These are phyloP conservation scores for Pseudonectria foliicola DNA, from an alignment of 2,329 filamentous ascomycete species.

Conservation along the genomic window DNA sequence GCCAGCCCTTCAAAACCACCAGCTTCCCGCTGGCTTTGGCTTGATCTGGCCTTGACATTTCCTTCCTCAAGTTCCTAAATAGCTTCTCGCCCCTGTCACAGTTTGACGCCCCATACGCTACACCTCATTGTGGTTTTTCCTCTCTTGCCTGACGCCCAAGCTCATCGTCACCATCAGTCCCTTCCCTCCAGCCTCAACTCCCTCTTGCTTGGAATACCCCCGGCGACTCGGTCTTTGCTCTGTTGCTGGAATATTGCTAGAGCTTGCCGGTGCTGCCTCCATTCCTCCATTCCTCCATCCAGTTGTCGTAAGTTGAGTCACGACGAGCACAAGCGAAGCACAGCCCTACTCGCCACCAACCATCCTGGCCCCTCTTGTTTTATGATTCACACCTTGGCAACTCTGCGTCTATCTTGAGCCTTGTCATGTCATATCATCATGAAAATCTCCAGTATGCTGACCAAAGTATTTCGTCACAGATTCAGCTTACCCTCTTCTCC, in stretches of 20 bases:
- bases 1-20: too few relatives aligned
- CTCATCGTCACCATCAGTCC: too few relatives aligned
- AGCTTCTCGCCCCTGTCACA: too few relatives aligned
- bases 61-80: too few relatives aligned
- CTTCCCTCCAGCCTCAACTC: too few relatives aligned
- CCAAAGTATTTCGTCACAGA: slow-evolving; percentile 18
- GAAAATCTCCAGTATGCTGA: slow-evolving; percentile 14
- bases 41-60: too few relatives aligned
- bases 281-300: slow-evolving; percentile 5
- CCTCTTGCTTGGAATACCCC: too few relatives aligned
- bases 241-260: slow-evolving; percentile 36
- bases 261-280: slow-evolving; percentile 16
- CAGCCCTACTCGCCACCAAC: background rate
- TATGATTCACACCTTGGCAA: background rate
- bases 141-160: too few relatives aligned
- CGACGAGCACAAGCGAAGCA: background rate
- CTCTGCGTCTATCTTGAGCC: background rate
- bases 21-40: too few relatives aligned
- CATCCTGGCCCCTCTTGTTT: background rate
- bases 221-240: slow-evolving; percentile 8
- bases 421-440: slow-evolving; percentile 6
- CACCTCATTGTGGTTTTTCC: too few relatives aligned
- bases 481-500: slow-evolving; percentile 9
- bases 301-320: slow-evolving; percentile 15
- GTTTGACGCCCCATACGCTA: too few relatives aligned